A percentile compares a stretch with the other conserved stretches of the same genome.
These are phyloP conservation scores for Canavalia gladiata DNA, from an alignment of 306 rosid species.

Conservation along the genomic window DNA sequence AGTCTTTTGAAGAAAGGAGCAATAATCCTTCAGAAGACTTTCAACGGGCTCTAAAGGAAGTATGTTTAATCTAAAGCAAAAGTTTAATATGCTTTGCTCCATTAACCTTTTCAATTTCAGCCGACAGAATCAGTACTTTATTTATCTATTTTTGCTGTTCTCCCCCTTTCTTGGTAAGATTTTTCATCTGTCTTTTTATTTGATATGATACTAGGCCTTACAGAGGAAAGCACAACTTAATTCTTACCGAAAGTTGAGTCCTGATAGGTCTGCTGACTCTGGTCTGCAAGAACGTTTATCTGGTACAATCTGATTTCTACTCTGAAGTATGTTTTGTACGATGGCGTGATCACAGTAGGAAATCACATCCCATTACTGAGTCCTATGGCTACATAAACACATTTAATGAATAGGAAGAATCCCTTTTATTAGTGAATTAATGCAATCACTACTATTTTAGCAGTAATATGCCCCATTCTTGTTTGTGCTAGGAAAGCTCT, in stretches of 20 bases:
- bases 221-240: slow-evolving; percentile 53
- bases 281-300: slow-evolving; percentile 56
- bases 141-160: not conserved
- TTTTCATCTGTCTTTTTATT: slow-evolving; percentile 21
- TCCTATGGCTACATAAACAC: slow-evolving; percentile 19
- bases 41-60: slow-evolving; percentile 72
- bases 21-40: slow-evolving; percentile 66
- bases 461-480: slow-evolving; percentile 22
- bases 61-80: slow-evolving; percentile 40
- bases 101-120: slow-evolving; percentile 35
- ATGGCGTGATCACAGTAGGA: slow-evolving; percentile 11
- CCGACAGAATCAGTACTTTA: slow-evolving; percentile 32
- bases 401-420: not conserved
- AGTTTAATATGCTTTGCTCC: slow-evolving; percentile 31
- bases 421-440: slow-evolving; percentile 25
- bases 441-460: slow-evolving; percentile 1
- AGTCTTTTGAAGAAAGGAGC: slow-evolving; percentile 71
- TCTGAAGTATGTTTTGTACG: slow-evolving; percentile 28
- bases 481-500: not conserved
- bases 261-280: slow-evolving; percentile 45
- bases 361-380: not conserved
- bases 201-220: slow-evolving; percentile 58
- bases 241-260: slow-evolving; percentile 51
- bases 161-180: not conserved
- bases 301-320: slow-evolving; percentile 56